phyloP scores from a whole-genome alignment of 345 rosid species.

The Dipteronia sinensis region DNA sequence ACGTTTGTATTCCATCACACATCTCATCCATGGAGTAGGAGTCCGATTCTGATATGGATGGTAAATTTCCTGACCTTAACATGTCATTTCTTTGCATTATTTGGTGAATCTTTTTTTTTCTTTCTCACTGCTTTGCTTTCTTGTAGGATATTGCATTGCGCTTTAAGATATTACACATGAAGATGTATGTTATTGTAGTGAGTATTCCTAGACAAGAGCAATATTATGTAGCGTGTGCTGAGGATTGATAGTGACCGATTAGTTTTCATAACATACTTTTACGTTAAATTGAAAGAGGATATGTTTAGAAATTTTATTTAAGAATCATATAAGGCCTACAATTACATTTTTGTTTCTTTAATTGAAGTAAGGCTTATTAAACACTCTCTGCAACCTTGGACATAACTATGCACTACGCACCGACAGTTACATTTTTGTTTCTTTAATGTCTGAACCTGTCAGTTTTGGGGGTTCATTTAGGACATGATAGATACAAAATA shows the following conservation, averaged over 20 bases:
- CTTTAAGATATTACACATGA: background rate
- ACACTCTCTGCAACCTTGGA: background rate
- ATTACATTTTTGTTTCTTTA: background rate
- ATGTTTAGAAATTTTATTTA: background rate
- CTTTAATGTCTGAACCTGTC: background rate
- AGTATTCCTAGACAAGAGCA: background rate
- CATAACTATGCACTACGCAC: background rate
- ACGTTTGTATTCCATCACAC: slow-evolving; percentile 90
- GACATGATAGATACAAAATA: too few species aligned
- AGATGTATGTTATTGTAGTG: background rate
- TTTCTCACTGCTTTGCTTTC: background rate
- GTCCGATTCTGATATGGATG: slow-evolving; percentile 90
- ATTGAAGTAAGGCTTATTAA: background rate
- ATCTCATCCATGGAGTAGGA: slow-evolving; percentile 96
- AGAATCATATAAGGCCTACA: background rate
- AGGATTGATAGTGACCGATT: background rate
- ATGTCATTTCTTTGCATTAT: background rate
- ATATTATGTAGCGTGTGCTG: background rate
- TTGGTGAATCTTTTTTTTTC: background rate
- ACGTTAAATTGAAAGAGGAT: background rate
- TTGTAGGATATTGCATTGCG: background rate
- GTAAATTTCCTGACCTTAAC: slow-evolving; percentile 39
- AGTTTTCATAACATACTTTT: background rate
- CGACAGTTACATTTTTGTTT: too few species aligned
- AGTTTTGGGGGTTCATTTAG: background rate